Base-by-base conservation (phyloP, 2,329 filamentous ascomycete genomes). In the Pseudocercospora musae region DNA sequence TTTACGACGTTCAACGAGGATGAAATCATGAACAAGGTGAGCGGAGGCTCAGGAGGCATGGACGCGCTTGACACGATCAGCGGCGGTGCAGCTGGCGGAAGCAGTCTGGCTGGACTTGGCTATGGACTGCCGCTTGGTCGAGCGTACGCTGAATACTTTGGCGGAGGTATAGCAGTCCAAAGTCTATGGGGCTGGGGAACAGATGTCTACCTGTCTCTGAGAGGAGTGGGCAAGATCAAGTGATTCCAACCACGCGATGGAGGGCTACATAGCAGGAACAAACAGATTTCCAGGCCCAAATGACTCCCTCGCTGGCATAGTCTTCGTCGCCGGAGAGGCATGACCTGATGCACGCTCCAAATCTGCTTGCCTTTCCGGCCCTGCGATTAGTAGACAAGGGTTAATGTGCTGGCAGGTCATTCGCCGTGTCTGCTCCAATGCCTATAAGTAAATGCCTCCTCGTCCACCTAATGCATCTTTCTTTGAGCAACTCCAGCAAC, bases 101-200 rank as follows among this genome's bases (percentile, higher is more conserved):
- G 90, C 49, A 96, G 77, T 61, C 72, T 99, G 63, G 95, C 95
- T 0, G 95, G 95, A 0, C 78, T 99, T 54, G 95, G 95, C 0
- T 99, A 99, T 74, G 95, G 95, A 7, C 75, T 99, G 66, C 95
- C 95, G 1, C 78, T 99, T 21, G 92, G 92, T 58, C 84, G 95
- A 65, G 94, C 95, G 0, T 99, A 99, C 73, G 95, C 95, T 0
- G 94, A 99, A 79, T 99, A 98, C 72, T 99, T 99, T 80, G 95
- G 95, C 1, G 95, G 95, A 0, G 93, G 93, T 2, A 95, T 99
- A 62, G 88, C 88, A 4, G 88, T 99, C n/a, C 94, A 99, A 82
- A 97, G 92, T 74, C 78, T 98, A 52, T 95, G 92, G 80, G 94
- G 95, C 3, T 99, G 95, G 95, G 95, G 87, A 0, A 87, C 86